phyloP scores from a whole-genome alignment of 2,329 filamentous ascomycete genomes.

The Zarea fungicola region DNA sequence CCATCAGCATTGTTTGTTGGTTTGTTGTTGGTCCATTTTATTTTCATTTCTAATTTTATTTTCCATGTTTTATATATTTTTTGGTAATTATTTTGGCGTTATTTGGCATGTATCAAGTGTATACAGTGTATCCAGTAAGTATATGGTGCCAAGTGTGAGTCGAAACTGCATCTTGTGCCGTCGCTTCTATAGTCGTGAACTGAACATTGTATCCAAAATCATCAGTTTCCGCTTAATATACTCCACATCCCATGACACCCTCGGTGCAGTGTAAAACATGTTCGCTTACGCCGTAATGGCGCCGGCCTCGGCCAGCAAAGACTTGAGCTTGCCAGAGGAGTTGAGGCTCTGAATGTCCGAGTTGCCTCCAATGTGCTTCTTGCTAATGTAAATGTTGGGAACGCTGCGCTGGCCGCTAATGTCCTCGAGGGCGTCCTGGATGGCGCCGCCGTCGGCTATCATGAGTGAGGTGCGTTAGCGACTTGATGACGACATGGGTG shows the following conservation, averaged over 20 bases:
- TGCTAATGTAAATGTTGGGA: conserved; percentile 88
- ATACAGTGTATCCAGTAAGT: too few relatives aligned
- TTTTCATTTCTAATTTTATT: too few relatives aligned
- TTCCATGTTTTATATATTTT: too few relatives aligned
- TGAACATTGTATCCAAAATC: background rate
- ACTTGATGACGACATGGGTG: background rate
- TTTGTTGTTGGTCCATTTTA: too few relatives aligned
- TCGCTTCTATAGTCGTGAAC: too few relatives aligned
- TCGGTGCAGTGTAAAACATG: background rate
- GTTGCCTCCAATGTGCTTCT: conserved; percentile 95
- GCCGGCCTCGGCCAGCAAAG: conserved; percentile 37
- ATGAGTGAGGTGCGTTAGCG: conserved; percentile 19
- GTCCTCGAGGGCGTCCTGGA: conserved; percentile 78
- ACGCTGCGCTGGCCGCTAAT: conserved; percentile 83
- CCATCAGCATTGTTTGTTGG: too few relatives aligned
- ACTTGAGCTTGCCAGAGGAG: conserved; percentile 33
- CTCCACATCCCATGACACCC: background rate
- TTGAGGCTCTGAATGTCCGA: conserved; percentile 69
- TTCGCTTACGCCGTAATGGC: conserved; percentile 37
- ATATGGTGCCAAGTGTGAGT: too few relatives aligned
- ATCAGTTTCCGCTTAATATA: background rate
- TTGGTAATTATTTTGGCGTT: too few relatives aligned
- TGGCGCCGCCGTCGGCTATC: conserved; percentile 71
- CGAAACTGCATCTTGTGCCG: too few relatives aligned
- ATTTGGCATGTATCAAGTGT: too few relatives aligned